Evolutionary conservation across 2,329 filamentous ascomycete genomes (phyloP), one percentile per base, ranked within the genome.

Genomic region (Penicillium italicum): DNA sequence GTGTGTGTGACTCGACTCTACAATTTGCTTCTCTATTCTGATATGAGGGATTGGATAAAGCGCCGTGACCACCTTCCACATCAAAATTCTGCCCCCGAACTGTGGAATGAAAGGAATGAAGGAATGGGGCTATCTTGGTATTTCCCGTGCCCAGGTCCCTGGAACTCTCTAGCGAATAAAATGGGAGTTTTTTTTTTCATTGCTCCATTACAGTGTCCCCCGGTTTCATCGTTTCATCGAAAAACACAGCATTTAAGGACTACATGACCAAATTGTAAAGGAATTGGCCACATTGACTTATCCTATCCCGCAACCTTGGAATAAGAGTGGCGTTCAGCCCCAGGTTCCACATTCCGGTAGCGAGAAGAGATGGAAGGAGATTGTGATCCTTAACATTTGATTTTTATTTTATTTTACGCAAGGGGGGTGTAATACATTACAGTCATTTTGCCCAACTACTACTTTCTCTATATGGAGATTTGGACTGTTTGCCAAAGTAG

Each of bases 301-400:
- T 41, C 31, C 47, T 52, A 30, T 47, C 36, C 24, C 43, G 46
- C 44, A 47, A n/a, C n/a, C n/a, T n/a, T n/a, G n/a, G n/a, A n/a
- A 49, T 53, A 33, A 38, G 41, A 47, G 57, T 63, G 61, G 62
- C 60, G 56, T 51, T 62, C 61, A 60, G 62, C 60, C 61, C 53
- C 60, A 59, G 56, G 52, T 59, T 56, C 62, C 59, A 64, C 62
- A 61, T 59, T 46, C 53, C 56, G 55, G 49, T 43, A 53, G 11
- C 37, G 37, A 53, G 38, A 43, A 49, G 33, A 48, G 46, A 48
- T 40, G 22, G 22, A 28, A 16, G n/a, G 50, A 5, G 18, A 45
- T 41, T 38, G 40, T 50, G 40, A 50, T 38, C n/a, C 18, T 37
- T 31, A 3, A 40, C 34, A 31, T 40, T 40, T 47, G 2, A 10